Conservation (phyloP, 768 basidiomycete species). For the Fibroporia radiculosa region DNA sequence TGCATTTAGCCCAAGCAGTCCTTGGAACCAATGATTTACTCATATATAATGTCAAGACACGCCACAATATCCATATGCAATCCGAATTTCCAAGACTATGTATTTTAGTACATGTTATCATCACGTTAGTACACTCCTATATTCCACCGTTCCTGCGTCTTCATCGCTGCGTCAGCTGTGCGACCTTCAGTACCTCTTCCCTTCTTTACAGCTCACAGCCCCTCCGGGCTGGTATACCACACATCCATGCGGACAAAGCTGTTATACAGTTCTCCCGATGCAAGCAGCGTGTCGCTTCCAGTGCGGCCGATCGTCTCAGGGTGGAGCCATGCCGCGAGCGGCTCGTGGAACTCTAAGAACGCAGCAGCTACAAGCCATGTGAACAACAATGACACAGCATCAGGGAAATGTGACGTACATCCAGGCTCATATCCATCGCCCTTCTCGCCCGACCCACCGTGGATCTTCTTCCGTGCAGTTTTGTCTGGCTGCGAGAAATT, state of each 20-base stretch:
- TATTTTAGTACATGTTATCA: too few species aligned
- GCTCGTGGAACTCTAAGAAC: slow-evolving; percentile 34
- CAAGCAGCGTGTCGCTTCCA: slow-evolving; percentile 57
- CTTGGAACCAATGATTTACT: too few species aligned
- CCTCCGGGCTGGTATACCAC: slow-evolving; percentile 15
- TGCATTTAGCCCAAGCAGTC: too few species aligned
- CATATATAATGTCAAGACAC: too few species aligned
- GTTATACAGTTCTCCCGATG: slow-evolving; percentile 66
- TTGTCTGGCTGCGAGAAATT: slow-evolving; percentile 38
- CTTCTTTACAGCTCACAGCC: slow-evolving; percentile 6
- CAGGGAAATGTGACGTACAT: slow-evolving; percentile 31
- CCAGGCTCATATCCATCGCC: slow-evolving; percentile 49
- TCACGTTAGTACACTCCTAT: too few species aligned
- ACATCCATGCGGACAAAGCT: slow-evolving; percentile 61
- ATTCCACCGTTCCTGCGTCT: too few species aligned
- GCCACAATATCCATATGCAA: too few species aligned
- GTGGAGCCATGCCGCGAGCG: slow-evolving; percentile 60
- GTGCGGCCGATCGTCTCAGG: slow-evolving; percentile 34
- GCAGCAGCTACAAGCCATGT: slow-evolving; percentile 15
- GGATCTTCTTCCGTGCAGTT: slow-evolving; percentile 62
- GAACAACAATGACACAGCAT: neutral
- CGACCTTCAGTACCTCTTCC: too few species aligned
- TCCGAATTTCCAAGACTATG: too few species aligned
- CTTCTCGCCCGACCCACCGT: slow-evolving; percentile 59
- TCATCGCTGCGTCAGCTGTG: too few species aligned